These are phyloP conservation scores for Physcomitrellopsis africana DNA, from an alignment of 225 moss, liverwort and hornwort genomes.

Conservation along the genomic window DNA sequence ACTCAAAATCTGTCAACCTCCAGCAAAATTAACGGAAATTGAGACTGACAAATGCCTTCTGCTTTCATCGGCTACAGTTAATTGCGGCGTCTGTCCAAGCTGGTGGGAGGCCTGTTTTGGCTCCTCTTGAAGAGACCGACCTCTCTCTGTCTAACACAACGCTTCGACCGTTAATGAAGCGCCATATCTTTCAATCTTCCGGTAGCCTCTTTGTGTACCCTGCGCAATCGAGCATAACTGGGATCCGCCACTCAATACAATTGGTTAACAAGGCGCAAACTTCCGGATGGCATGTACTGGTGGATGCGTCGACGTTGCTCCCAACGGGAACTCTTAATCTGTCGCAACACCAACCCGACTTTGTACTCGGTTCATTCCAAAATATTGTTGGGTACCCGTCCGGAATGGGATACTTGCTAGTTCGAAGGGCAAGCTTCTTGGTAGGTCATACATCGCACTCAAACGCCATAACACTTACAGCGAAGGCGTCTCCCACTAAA, in stretches of 20 bases:
- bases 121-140: slow-evolving; percentile 63
- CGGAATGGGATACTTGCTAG: slow-evolving; percentile 78
- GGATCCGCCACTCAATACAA: slow-evolving; percentile 53
- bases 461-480: slow-evolving; percentile 36
- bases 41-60: background rate
- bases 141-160: slow-evolving; percentile 42
- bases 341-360: slow-evolving; percentile 63
- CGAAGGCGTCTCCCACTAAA: slow-evolving; percentile 31
- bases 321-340: slow-evolving; percentile 67
- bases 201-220: slow-evolving; percentile 57
- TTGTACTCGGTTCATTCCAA: slow-evolving; percentile 76
- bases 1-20: no score
- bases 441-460: slow-evolving; percentile 36
- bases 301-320: slow-evolving; percentile 62
- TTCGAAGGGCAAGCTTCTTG: slow-evolving; percentile 55
- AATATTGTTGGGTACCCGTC: slow-evolving; percentile 86
- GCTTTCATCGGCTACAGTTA: slow-evolving; percentile 22
- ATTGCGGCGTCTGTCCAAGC: slow-evolving; percentile 43
- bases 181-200: slow-evolving; percentile 37
- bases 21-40: background rate
- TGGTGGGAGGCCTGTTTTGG: slow-evolving; percentile 71
- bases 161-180: slow-evolving; percentile 57
- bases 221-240: slow-evolving; percentile 58
- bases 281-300: slow-evolving; percentile 58
- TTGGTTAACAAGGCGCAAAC: slow-evolving; percentile 50